A percentile compares a stretch with the other conserved stretches of the same genome.
These are phyloP conservation scores for Scorias spongiosa DNA, from an alignment of 2,329 filamentous ascomycete species.

Conservation along the genomic window DNA sequence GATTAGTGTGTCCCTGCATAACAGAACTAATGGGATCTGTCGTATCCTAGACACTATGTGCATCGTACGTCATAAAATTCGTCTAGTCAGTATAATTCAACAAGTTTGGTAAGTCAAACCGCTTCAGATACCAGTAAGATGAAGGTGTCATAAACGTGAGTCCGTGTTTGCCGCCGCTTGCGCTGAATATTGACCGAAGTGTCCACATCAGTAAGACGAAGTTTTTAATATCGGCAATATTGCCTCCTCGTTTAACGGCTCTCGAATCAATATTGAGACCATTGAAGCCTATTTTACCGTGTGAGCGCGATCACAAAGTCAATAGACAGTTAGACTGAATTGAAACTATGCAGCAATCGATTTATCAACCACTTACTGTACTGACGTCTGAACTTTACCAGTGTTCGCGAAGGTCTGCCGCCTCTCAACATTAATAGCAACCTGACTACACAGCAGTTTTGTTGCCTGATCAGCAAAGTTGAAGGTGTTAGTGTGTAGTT, in stretches of 20 bases:
- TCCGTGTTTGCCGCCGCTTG: conserved; percentile 21
- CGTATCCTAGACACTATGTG: conserved; percentile 27
- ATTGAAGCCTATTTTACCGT: conserved; percentile 6
- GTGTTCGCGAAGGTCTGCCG: conserved; percentile 1
- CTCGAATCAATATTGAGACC: conserved; percentile 9
- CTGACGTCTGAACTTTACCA: conserved; percentile 4
- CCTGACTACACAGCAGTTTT: not conserved
- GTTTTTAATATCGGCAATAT: conserved; percentile 23
- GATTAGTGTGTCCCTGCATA: conserved; percentile 28
- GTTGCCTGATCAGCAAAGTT: too few relatives aligned
- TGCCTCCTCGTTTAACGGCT: conserved; percentile 23
- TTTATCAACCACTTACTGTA: conserved; percentile 3
- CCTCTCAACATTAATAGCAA: not conserved
- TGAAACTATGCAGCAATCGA: too few relatives aligned
- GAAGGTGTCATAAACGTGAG: conserved; percentile 23
- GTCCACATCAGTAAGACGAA: conserved; percentile 21
- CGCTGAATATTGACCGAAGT: conserved; percentile 19
- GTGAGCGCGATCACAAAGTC: too few relatives aligned
- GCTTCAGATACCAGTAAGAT: conserved; percentile 7
- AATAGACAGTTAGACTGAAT: too few relatives aligned
- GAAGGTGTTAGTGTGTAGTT: too few relatives aligned
- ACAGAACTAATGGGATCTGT: conserved; percentile 17
- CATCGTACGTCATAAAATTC: not conserved
- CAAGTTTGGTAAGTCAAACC: conserved; percentile 5
- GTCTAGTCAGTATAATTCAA: conserved; percentile 6